Conservation (phyloP, 257 asterid species). For the Plantago major region DNA sequence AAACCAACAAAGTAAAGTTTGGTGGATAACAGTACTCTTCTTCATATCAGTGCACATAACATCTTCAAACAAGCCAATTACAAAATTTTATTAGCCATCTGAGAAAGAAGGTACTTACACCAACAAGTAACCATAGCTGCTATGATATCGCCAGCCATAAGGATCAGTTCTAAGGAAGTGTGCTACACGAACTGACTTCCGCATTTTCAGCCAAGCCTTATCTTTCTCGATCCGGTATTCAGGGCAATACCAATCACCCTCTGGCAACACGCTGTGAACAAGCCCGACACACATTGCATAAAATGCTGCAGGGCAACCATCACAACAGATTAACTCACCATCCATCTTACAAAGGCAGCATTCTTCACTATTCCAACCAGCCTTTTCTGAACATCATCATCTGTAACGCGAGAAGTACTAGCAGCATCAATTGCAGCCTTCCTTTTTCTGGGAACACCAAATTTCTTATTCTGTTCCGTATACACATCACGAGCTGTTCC, state of each 20-base stretch:
- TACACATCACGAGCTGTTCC: constrained; percentile 41
- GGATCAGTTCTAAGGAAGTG: constrained; percentile 63
- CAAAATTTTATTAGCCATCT: no score
- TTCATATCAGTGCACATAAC: no score
- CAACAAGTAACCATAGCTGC: no score
- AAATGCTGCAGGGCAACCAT: constrained; percentile 96
- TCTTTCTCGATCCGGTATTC: constrained; percentile 71
- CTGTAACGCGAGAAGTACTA: constrained; percentile 52
- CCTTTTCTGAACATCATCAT: constrained; percentile 49
- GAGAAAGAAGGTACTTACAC: no score
- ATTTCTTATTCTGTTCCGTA: constrained; percentile 40
- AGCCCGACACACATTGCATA: constrained; percentile 93
- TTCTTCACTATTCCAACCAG: constrained; percentile 76
- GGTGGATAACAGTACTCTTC: no score
- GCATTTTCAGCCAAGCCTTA: constrained; percentile 55
- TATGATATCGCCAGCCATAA: no score
- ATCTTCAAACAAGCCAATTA: no score
- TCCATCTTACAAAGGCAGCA: constrained; percentile 94
- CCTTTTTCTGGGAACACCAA: constrained; percentile 45
- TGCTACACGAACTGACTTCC: constrained; percentile 68
- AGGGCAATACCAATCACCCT: constrained; percentile 98
- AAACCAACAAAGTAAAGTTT: not conserved
- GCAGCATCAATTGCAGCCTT: constrained; percentile 45
- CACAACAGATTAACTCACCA: constrained; percentile 91
- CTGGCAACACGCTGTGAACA: constrained; percentile 71